phyloP scores from a whole-genome alignment of 2,329 filamentous ascomycete genomes.

The Ophiostoma himal-ulmi region DNA sequence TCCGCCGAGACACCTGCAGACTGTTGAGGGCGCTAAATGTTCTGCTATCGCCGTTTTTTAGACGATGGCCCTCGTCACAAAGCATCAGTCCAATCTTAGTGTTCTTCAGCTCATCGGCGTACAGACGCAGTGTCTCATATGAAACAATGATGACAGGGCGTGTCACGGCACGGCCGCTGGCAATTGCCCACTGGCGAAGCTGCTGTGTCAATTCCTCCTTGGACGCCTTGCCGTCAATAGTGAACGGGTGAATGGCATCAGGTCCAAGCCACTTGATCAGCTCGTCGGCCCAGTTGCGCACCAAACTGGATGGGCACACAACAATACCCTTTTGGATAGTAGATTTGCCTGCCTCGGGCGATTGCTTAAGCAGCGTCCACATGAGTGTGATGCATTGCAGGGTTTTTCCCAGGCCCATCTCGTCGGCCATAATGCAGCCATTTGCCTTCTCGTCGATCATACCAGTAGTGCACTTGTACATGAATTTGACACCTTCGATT shows the following conservation, averaged over 20 bases:
- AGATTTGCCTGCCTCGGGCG: constrained; percentile 84
- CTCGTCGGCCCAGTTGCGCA: constrained; percentile 97
- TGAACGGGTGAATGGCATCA: constrained; percentile 87
- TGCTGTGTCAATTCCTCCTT: constrained; percentile 90
- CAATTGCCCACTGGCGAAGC: constrained; percentile 89
- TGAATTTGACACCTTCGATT: constrained; percentile 94
- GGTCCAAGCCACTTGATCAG: constrained; percentile 92
- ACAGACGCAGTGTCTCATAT: constrained; percentile 88
- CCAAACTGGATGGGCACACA: constrained; percentile 90
- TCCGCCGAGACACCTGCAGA: constrained; percentile 81
- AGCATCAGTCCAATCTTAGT: constrained; percentile 88
- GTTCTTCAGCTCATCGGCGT: constrained; percentile 83
- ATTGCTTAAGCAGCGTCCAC: constrained; percentile 96
- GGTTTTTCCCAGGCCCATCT: constrained; percentile 97
- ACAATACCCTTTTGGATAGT: constrained; percentile 97
- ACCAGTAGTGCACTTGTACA: constrained; percentile 93
- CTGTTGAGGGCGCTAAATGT: constrained; percentile 88
- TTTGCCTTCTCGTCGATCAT: constrained; percentile 89
- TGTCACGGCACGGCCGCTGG: constrained; percentile 81
- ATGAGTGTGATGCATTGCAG: constrained; percentile 93
- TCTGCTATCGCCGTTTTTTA: constrained; percentile 95
- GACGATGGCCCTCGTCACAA: constrained; percentile 90
- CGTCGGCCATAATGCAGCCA: constrained; percentile 98
- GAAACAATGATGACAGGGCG: constrained; percentile 95
- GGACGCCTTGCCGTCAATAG: constrained; percentile 90